Base-by-base conservation (phyloP, 306 rosid genomes). In the Begonia masoniana region DNA sequence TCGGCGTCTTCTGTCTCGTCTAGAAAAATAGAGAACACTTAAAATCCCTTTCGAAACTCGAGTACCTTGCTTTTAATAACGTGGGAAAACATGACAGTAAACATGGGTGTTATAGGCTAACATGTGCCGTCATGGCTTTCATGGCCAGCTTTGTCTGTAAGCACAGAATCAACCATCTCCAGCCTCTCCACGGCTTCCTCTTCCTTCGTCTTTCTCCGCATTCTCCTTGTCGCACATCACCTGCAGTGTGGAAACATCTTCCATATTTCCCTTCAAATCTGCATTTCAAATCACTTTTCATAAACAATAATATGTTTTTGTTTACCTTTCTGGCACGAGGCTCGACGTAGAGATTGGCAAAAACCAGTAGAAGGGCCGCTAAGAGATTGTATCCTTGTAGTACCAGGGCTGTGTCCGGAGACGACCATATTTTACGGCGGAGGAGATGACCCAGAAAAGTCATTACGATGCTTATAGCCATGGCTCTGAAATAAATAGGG, bases 291-390 rank as follows among this genome's bases (percentile, higher is more conserved):
- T 16, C 35, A 57, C 10, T 12, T 12, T 16, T 0, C 7, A 21
- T 3, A 26, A 4, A 52, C 2, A 47, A 13, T 48, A 50, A 4
- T 16, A 1, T 6, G 17, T 17, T 46, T 43, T 43, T 43, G 48
- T 43, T 43, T 67, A 83, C 97, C 94, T 78, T 82, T 0, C 85
- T 78, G 23, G 97, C 82, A 4, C 71, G 69, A 65, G 97, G 97
- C 66, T 85, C 97, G 80, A 89, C 62, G 82, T 74, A 78, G 7
- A 82, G 0, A 60, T 89, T 89, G 65, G 55, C 23, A 5, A 80
- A 50, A 54, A 71, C 45, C 15, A 76, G 23, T 15, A 69, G 4
- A 12, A 85, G 74, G 0, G 91, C 71, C 42, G 61, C 72, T 36
- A 75, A 19, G 7, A 80, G 94, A 10, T 68, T 72, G 47, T 15